These are phyloP conservation scores for Delitschia confertaspora DNA, from an alignment of 495 filamentous ascomycete species.

Conservation along the genomic window DNA sequence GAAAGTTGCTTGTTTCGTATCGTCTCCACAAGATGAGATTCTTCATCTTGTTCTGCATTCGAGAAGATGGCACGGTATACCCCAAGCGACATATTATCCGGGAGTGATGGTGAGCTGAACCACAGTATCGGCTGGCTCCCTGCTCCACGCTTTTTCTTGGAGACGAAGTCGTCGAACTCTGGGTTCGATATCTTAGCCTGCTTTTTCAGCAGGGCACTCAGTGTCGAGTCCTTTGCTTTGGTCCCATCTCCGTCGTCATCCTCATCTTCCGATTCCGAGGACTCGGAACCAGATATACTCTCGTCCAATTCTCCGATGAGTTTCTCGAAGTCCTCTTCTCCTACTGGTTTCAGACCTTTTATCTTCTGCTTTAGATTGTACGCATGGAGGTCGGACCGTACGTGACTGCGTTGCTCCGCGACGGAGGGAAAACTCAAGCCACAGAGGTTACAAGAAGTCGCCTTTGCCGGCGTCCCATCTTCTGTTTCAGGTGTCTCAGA, in stretches of 20 bases:
- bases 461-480: constrained; percentile 45
- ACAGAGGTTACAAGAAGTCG: constrained; percentile 79
- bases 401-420: constrained; percentile 75
- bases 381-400: constrained; percentile 82
- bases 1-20: constrained; percentile 67
- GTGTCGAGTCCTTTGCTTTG: constrained; percentile 47
- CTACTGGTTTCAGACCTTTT: constrained; percentile 55
- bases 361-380: constrained; percentile 92
- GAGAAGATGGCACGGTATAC: constrained; percentile 81
- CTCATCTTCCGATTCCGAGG: constrained; percentile 43
- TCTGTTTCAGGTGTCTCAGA: constrained; percentile 29
- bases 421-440: constrained; percentile 57
- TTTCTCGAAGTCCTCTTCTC: constrained; percentile 73
- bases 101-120: constrained; percentile 68
- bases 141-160: constrained; percentile 42
- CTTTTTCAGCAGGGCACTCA: constrained; percentile 68
- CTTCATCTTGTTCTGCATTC: constrained; percentile 55
- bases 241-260: constrained; percentile 42
- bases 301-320: constrained; percentile 76
- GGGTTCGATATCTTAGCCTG: constrained; percentile 61
- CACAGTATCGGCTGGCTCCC: constrained; percentile 75
- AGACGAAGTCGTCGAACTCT: constrained; percentile 41
- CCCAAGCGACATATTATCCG: constrained; percentile 69
- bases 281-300: constrained; percentile 78
- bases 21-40: constrained; percentile 52